phyloP scores from a whole-genome alignment of 306 rosid genomes.

The Dalbergia oliveri region DNA sequence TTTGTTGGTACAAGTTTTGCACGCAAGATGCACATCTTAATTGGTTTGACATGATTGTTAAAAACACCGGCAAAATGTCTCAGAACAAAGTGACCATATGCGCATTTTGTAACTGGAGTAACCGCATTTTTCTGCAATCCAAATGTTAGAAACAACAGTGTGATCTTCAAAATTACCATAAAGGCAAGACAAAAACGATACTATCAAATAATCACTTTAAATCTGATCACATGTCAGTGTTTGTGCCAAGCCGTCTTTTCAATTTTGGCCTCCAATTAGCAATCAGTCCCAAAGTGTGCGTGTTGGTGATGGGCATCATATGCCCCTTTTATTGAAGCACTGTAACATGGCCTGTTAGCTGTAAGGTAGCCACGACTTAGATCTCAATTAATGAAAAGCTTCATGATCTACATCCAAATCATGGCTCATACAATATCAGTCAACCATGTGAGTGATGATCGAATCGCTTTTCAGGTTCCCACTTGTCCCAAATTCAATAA shows the following conservation, averaged over 20 bases:
- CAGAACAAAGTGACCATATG: conserved; percentile 17
- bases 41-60: background rate
- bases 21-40: too few species aligned
- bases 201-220: conserved; percentile 26
- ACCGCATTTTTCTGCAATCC: background rate
- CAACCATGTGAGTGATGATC: conserved; percentile 40
- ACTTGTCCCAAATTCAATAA: conserved; percentile 46
- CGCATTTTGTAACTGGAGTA: background rate
- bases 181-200: background rate
- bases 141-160: conserved; percentile 12
- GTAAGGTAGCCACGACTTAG: conserved; percentile 27
- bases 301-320: conserved; percentile 50
- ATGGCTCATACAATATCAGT: conserved; percentile 36
- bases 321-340: conserved; percentile 35
- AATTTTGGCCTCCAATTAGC: conserved; percentile 34
- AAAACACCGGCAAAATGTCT: conserved; percentile 7
- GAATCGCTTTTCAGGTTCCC: conserved; percentile 38
- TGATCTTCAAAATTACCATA: background rate
- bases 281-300: conserved; percentile 2
- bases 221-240: conserved; percentile 37
- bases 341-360: conserved; percentile 20
- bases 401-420: conserved; percentile 37
- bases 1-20: background rate
- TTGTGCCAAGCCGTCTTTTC: conserved; percentile 3
- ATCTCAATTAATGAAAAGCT: conserved; percentile 37